These are phyloP conservation scores for Gossypium davidsonii DNA, from an alignment of 441 rosid genomes.

Conservation along the genomic window DNA sequence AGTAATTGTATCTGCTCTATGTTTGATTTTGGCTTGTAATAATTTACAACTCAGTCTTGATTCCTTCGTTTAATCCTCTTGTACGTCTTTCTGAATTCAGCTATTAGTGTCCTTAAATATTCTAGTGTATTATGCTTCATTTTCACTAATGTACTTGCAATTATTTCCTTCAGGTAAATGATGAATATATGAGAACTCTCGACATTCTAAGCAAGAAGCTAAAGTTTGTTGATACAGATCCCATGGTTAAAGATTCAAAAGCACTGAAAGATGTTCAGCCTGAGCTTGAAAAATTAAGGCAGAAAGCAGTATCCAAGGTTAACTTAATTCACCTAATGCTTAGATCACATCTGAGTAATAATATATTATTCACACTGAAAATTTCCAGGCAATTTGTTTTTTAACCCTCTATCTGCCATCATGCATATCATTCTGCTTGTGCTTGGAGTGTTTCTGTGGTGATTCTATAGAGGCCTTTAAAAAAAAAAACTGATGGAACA, in stretches of 20 bases:
- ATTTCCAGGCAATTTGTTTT: not conserved
- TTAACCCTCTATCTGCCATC: not conserved
- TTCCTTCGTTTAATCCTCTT: not conserved
- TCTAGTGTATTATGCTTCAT: not conserved
- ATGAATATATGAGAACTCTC: constrained; percentile 86
- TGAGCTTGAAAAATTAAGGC: constrained; percentile 95
- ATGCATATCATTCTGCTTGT: not conserved
- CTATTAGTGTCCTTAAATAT: not conserved
- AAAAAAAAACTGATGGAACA: not conserved
- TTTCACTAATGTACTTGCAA: constrained; percentile 17
- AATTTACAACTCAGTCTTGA: not conserved
- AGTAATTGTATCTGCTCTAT: not conserved
- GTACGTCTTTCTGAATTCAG: not conserved
- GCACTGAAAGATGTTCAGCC: constrained; percentile 96
- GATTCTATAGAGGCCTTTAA: not conserved
- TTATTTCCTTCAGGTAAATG: constrained; percentile 64
- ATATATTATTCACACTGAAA: not conserved
- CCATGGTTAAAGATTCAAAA: constrained; percentile 71
- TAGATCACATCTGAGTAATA: constrained; percentile 1
- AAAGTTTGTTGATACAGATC: constrained; percentile 78
- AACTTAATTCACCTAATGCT: constrained; percentile 18
- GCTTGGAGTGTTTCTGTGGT: not conserved
- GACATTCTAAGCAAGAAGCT: constrained; percentile 90
- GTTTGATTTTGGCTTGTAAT: not conserved
- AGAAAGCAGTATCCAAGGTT: constrained; percentile 96